phyloP scores from a whole-genome alignment of 164 flowering plant species.

The Piper betle region DNA sequence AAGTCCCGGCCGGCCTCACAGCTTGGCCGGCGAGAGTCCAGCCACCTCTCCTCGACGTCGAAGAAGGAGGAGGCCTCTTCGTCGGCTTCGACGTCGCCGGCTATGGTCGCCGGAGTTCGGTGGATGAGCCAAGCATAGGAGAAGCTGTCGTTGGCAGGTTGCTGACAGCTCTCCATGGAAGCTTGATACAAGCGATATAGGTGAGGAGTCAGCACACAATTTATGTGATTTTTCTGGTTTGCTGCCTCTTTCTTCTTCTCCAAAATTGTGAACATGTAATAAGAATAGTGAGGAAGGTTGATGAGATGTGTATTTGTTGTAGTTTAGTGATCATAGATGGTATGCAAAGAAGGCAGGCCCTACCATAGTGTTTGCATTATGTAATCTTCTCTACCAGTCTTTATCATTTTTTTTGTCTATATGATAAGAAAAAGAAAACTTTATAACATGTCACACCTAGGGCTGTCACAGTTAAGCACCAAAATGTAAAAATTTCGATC shows the following conservation, averaged over 20 bases:
- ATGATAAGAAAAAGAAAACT: no score
- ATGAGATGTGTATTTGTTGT: no score
- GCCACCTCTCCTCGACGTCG: neutral
- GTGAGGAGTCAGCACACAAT: neutral
- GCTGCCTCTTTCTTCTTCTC: neutral
- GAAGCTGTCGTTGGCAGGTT: conserved; percentile 65
- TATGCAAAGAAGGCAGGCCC: no score
- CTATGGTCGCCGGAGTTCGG: conserved; percentile 34
- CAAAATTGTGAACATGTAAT: no score
- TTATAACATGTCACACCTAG: no score
- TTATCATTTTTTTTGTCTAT: no score
- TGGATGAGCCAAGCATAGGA: conserved; percentile 77
- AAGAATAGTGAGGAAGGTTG: no score
- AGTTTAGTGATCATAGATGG: no score
- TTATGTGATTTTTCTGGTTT: neutral
- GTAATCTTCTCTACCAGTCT: no score
- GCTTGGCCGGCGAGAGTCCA: neutral
- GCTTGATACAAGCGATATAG: neutral
- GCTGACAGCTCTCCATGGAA: conserved; percentile 38
- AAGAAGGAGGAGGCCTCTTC: conserved; percentile 1
- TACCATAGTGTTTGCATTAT: no score
- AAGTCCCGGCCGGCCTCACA: conserved; percentile 6
- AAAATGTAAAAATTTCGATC: no score
- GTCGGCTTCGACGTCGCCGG: conserved; percentile 11
- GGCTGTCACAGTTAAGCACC: no score